phyloP scores from a whole-genome alignment of 805 yeast species.

The Ogataea siamensis region DNA sequence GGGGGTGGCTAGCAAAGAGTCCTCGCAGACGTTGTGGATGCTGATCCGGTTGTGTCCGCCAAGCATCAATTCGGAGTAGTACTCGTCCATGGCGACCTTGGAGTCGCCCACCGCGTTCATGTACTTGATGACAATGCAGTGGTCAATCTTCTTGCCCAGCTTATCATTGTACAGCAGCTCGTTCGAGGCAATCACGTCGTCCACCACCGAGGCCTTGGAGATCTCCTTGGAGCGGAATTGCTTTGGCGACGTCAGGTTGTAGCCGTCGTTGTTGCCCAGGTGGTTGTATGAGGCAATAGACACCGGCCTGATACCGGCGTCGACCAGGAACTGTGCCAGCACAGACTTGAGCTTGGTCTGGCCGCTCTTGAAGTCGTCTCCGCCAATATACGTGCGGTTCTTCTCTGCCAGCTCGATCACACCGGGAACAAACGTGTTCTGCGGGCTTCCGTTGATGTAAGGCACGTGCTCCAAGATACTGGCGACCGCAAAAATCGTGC shows the following conservation, averaged over 20 bases:
- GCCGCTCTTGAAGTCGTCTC: conserved; percentile 96
- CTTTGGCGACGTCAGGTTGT: conserved; percentile 83
- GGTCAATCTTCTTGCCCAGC: conserved; percentile 77
- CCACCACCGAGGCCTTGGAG: conserved; percentile 88
- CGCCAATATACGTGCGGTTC: conserved; percentile 78
- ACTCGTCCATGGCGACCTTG: conserved; percentile 98
- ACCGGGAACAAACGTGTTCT: conserved; percentile 96
- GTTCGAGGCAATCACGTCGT: conserved; percentile 89
- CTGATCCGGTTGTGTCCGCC: conserved; percentile 96
- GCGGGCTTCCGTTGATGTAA: conserved; percentile 95
- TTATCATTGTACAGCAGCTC: conserved; percentile 79
- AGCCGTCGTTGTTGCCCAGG: conserved; percentile 95
- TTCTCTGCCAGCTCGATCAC: conserved; percentile 84
- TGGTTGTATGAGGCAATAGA: conserved; percentile 96
- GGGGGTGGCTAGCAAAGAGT: conserved; percentile 91
- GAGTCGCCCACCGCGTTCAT: conserved; percentile 93
- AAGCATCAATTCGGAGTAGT: conserved; percentile 93
- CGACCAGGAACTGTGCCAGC: conserved; percentile 91
- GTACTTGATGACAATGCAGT: conserved; percentile 93
- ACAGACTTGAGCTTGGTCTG: conserved; percentile 97
- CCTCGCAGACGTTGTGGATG: conserved; percentile 95
- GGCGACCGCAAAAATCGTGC: conserved; percentile 93
- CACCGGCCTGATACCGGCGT: conserved; percentile 93
- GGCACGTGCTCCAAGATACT: conserved; percentile 85
- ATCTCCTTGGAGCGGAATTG: conserved; percentile 96